Evolutionary conservation across 1,139 yeast species (phyloP).

Genomic region (Diutina rugosa): DNA sequence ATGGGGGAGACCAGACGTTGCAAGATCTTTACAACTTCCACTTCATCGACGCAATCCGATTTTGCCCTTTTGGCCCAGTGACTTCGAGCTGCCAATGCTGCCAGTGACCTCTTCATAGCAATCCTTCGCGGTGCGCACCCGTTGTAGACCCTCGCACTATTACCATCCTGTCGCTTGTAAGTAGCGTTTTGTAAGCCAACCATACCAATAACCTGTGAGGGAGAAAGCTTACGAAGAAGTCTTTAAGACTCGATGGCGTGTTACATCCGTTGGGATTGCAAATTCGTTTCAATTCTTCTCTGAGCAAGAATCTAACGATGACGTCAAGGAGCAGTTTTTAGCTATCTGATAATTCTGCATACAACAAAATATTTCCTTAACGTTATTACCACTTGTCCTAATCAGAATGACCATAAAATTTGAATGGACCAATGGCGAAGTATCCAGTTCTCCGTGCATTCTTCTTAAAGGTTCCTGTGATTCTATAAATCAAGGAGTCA

Average conservation of each 20-base stretch:
- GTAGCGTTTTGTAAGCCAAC: no score
- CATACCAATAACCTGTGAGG: no score
- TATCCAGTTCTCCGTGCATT: constrained; percentile 29
- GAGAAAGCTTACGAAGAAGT: no score
- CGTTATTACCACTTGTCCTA: neutral
- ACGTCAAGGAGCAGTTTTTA: neutral
- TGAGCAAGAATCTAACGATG: neutral
- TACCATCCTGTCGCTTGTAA: no score
- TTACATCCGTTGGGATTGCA: no score
- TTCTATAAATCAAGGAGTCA: constrained; percentile 12
- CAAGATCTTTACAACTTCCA: neutral
- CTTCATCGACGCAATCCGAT: constrained; percentile 1
- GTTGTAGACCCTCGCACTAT: no score
- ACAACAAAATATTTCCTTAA: neutral
- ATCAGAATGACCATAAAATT: constrained; percentile 11
- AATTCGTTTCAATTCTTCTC: no score
- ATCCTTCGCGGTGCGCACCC: neutral
- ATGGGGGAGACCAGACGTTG: neutral
- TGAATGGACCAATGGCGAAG: constrained; percentile 23
- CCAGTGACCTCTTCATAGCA: constrained; percentile 11
- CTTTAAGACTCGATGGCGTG: no score
- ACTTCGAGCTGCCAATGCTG: constrained; percentile 13
- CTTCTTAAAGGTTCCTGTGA: constrained; percentile 21
- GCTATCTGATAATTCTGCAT: neutral
- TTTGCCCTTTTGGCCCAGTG: constrained; percentile 13